phyloP scores from a whole-genome alignment of 208 protist genomes.

The Acanthamoeba sp. region DNA sequence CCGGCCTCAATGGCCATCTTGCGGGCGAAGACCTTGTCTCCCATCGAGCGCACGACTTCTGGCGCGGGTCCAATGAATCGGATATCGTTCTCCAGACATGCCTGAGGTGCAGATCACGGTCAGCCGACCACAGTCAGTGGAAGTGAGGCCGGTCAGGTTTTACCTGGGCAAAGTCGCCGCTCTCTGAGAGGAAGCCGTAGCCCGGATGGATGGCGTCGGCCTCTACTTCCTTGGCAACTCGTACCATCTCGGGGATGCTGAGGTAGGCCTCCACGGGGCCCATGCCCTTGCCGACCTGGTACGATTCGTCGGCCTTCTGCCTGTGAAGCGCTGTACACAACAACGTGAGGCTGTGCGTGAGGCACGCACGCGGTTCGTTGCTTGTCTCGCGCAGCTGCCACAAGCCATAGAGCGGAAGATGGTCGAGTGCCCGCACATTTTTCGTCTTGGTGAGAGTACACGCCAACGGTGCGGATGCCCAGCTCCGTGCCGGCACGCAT shows the following conservation, averaged over 20 bases:
- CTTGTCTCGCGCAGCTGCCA: too few species aligned
- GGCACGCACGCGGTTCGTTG: too few species aligned
- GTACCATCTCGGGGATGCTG: constrained; percentile 85
- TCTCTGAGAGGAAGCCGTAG: constrained; percentile 84
- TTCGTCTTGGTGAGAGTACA: constrained; percentile 83
- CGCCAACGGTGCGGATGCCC: constrained; percentile 87
- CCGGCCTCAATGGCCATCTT: constrained; percentile 77
- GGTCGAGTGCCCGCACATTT: too few species aligned
- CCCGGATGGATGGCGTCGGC: constrained; percentile 90
- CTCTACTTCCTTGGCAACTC: constrained; percentile 83
- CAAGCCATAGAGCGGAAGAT: too few species aligned
- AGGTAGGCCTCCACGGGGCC: constrained; percentile 90
- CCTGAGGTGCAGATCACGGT: not conserved
- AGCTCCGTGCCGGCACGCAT: constrained; percentile 91
- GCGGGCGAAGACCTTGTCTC: constrained; percentile 85
- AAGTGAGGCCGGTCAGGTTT: not conserved
- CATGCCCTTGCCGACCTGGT: constrained; percentile 82
- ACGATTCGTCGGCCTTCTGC: constrained; percentile 88
- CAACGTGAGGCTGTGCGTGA: not conserved
- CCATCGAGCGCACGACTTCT: constrained; percentile 78
- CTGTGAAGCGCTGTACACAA: constrained; percentile 70
- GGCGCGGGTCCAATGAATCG: constrained; percentile 80
- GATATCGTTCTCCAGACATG: constrained; percentile 79
- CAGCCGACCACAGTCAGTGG: too few species aligned
- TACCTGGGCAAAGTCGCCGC: constrained; percentile 75